phyloP scores from a whole-genome alignment of 345 rosid genomes.

The Turnera subulata region DNA sequence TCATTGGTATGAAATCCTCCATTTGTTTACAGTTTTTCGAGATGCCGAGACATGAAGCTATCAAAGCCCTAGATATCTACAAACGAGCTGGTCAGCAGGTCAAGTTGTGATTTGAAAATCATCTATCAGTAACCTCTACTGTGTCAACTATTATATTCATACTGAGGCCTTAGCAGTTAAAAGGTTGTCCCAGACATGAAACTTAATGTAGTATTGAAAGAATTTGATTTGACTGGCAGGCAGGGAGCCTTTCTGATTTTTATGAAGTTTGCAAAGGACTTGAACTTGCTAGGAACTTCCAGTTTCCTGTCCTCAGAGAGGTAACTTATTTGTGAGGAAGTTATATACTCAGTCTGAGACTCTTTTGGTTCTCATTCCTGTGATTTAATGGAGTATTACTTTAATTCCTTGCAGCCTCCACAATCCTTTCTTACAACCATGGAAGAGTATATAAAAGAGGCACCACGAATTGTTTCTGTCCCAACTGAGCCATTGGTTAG shows the following conservation, averaged over 20 bases:
- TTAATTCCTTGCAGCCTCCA: conserved; percentile 62
- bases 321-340: conserved; percentile 31
- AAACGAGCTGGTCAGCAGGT: conserved; percentile 92
- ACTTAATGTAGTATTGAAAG: conserved; percentile 10
- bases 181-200: background rate
- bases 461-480: conserved; percentile 77
- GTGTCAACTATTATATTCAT: background rate
- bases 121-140: background rate
- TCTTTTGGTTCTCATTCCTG: conserved; percentile 2
- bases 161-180: conserved; percentile 1
- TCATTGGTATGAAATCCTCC: conserved; percentile 1
- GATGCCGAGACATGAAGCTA: conserved; percentile 96
- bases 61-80: conserved; percentile 75
- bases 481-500: conserved; percentile 76
- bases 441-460: conserved; percentile 98
- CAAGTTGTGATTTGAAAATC: conserved; percentile 20
- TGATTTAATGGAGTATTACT: background rate
- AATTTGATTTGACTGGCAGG: conserved; percentile 44
- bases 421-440: conserved; percentile 88
- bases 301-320: conserved; percentile 92
- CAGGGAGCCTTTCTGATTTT: conserved; percentile 83
- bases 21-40: conserved; percentile 76
- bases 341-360: conserved; percentile 3
- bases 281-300: conserved; percentile 98
- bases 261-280: conserved; percentile 92